phyloP scores from a whole-genome alignment of 345 rosid genomes.

The Lepidium didymum region DNA sequence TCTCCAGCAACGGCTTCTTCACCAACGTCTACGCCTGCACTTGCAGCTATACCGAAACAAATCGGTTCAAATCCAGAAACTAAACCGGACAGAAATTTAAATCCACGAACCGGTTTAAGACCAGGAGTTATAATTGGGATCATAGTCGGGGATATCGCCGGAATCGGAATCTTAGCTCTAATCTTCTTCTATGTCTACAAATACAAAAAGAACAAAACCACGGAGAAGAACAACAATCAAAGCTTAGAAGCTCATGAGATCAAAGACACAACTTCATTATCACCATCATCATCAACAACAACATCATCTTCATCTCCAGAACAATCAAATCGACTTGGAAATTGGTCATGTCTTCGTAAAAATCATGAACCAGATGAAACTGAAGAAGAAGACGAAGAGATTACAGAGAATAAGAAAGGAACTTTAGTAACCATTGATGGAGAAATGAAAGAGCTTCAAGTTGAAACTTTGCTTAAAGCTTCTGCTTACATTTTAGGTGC shows the following conservation, averaged over 20 bases:
- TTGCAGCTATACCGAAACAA: constrained; percentile 46
- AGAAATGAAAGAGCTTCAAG: constrained; percentile 59
- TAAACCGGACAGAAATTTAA: not conserved
- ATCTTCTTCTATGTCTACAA: constrained; percentile 30
- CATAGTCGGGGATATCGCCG: constrained; percentile 38
- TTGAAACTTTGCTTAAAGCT: constrained; percentile 72
- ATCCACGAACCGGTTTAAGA: constrained; percentile 24
- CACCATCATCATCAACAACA: constrained; percentile 32
- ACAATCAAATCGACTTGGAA: constrained; percentile 52
- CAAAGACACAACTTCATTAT: constrained; percentile 33
- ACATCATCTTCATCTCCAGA: constrained; percentile 53
- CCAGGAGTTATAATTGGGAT: constrained; percentile 36
- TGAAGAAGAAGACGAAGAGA: constrained; percentile 26
- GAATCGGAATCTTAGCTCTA: constrained; percentile 30
- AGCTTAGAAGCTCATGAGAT: constrained; percentile 37
- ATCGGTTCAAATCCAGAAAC: constrained; percentile 24
- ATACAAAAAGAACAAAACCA: constrained; percentile 24
- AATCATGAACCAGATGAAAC: constrained; percentile 40
- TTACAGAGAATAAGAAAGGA: constrained; percentile 42
- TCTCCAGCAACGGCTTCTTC: constrained; percentile 31
- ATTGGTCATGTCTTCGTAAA: constrained; percentile 80
- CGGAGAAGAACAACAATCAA: constrained; percentile 25
- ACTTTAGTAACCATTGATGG: constrained; percentile 70
- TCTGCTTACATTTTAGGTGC: constrained; percentile 89
- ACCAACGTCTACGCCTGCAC: constrained; percentile 69